phyloP scores from a whole-genome alignment of 1,139 yeast species.

The Magnusiomyces suaveolens region DNA sequence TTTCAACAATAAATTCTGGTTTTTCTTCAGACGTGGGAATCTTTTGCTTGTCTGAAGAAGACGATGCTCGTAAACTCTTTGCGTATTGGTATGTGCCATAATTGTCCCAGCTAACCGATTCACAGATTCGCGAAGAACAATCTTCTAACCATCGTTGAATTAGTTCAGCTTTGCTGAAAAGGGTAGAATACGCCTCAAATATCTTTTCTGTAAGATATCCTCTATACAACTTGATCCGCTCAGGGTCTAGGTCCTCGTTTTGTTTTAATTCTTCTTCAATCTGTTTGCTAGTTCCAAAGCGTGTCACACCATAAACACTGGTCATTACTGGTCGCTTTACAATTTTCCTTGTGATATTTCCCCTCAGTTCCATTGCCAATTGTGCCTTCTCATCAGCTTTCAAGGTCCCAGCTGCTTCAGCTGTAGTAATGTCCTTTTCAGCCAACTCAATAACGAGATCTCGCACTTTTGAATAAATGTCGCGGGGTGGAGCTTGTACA shows the following conservation, averaged over 20 bases:
- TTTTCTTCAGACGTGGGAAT: conserved; percentile 9
- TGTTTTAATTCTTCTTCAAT: conserved; percentile 37
- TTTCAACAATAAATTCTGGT: conserved; percentile 7
- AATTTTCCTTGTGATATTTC: conserved; percentile 63
- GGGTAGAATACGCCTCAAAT: conserved; percentile 62
- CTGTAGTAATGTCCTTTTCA: conserved; percentile 36
- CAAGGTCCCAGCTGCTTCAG: background rate
- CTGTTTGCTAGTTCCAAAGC: conserved; percentile 74
- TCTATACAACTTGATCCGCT: conserved; percentile 28
- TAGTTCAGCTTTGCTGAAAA: conserved; percentile 76
- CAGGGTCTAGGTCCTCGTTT: conserved; percentile 3
- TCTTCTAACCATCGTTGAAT: conserved; percentile 88
- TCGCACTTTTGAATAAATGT: conserved; percentile 54
- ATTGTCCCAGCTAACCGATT: conserved; percentile 37
- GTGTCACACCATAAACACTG: conserved; percentile 89
- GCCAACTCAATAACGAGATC: conserved; percentile 42
- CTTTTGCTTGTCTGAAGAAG: background rate
- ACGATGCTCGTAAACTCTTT: background rate
- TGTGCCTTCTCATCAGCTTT: background rate
- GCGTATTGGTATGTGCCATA: conserved; percentile 8
- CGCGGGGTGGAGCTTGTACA: conserved; percentile 37
- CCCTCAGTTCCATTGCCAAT: conserved; percentile 43
- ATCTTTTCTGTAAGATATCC: conserved; percentile 63
- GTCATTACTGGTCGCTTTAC: conserved; percentile 97
- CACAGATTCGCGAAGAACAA: conserved; percentile 65